Evolutionary conservation across 805 yeast species (phyloP).

Genomic region (Starmera quercuum): DNA sequence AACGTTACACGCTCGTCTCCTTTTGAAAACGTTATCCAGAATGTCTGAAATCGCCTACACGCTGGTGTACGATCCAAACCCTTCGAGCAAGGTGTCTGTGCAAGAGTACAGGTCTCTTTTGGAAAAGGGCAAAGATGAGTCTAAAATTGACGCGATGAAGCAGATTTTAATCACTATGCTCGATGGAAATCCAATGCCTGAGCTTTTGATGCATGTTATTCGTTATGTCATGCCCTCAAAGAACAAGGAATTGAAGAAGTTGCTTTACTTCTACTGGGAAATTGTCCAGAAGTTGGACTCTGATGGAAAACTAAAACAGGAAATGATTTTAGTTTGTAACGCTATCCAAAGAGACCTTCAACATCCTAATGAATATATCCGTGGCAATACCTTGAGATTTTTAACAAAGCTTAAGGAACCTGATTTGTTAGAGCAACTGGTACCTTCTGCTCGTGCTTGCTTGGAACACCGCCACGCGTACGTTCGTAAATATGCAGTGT

Average conservation of each 20-base stretch:
- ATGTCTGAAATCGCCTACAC: slow-evolving; percentile 53
- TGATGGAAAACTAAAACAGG: slow-evolving; percentile 91
- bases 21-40: too few relatives aligned
- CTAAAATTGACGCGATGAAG: slow-evolving; percentile 85
- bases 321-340: slow-evolving; percentile 97
- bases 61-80: slow-evolving; percentile 68
- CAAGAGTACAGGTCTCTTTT: slow-evolving; percentile 69
- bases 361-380: slow-evolving; percentile 94
- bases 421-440: slow-evolving; percentile 90
- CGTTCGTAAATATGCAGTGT: slow-evolving; percentile 93
- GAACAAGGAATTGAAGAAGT: slow-evolving; percentile 83
- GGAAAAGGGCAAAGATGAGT: slow-evolving; percentile 86
- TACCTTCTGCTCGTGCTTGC: slow-evolving; percentile 86
- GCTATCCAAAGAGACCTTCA: slow-evolving; percentile 96
- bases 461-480: slow-evolving; percentile 96
- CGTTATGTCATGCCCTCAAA: slow-evolving; percentile 96
- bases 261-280: slow-evolving; percentile 95
- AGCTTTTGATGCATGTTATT: slow-evolving; percentile 90
- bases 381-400: slow-evolving; percentile 93
- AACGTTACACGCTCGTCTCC: background rate
- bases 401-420: slow-evolving; percentile 86
- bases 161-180: slow-evolving; percentile 78
- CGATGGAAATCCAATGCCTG: slow-evolving; percentile 90
- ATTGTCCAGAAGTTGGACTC: slow-evolving; percentile 86
- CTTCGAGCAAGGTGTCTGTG: slow-evolving; percentile 50